These are phyloP conservation scores for Yamadazyma pseudoaaseri DNA, from an alignment of 1,139 yeast genomes.

Conservation along the genomic window DNA sequence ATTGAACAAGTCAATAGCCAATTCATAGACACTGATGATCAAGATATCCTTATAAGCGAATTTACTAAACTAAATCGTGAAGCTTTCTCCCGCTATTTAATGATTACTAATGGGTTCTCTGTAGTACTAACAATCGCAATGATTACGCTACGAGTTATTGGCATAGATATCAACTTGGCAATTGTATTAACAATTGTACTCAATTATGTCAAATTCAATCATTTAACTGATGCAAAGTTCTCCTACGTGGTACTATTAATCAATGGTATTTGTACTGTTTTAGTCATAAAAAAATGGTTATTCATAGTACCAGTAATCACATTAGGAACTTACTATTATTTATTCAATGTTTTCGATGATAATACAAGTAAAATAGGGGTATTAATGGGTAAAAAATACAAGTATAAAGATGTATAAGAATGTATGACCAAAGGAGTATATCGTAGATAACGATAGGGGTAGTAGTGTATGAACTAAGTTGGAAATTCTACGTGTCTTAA, in stretches of 20 bases:
- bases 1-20: constrained; percentile 9
- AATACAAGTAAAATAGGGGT: constrained; percentile 13
- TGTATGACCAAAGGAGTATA: too few species aligned
- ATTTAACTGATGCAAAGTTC: constrained; percentile 1
- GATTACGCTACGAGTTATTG: constrained; percentile 1
- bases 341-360: constrained; percentile 14
- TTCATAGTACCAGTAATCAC: constrained; percentile 18
- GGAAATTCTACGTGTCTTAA: too few species aligned
- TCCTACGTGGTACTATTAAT: background rate
- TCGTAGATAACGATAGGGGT: too few species aligned
- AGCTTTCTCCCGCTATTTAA: constrained; percentile 8
- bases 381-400: constrained; percentile 19
- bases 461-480: too few species aligned
- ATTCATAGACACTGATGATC: constrained; percentile 23
- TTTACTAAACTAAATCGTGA: constrained; percentile 11
- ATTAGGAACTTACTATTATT: constrained; percentile 12
- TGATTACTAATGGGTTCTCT: constrained; percentile 9
- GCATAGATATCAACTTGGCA: background rate
- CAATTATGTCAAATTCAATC: constrained; percentile 2
- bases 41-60: constrained; percentile 17
- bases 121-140: constrained; percentile 4
- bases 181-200: constrained; percentile 1
- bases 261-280: constrained; percentile 3
- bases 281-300: constrained; percentile 6
- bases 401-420: constrained; percentile 23